These are phyloP conservation scores for Allantophomopsis lycopodina DNA, from an alignment of 2,329 filamentous ascomycete species.

Conservation along the genomic window DNA sequence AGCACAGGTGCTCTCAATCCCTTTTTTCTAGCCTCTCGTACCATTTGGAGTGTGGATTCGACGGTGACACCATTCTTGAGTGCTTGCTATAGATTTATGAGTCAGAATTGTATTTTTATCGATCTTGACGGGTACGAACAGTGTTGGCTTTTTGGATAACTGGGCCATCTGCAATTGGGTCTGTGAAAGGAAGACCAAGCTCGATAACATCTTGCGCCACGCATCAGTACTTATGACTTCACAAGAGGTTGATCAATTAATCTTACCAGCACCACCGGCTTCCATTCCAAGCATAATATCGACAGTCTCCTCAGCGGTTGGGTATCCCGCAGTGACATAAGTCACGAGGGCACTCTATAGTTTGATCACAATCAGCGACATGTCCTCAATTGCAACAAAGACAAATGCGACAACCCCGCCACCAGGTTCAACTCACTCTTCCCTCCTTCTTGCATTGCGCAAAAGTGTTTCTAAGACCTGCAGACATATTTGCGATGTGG, in stretches of 20 bases:
- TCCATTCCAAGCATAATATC: conserved; percentile 82
- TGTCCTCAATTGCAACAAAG: neutral
- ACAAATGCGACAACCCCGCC: no score
- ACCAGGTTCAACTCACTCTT: conserved; percentile 16
- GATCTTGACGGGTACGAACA: conserved; percentile 24
- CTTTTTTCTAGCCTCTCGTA: conserved; percentile 62
- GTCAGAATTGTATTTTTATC: conserved; percentile 1
- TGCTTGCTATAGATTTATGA: conserved; percentile 36
- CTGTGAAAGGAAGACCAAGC: conserved; percentile 90
- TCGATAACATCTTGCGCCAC: conserved; percentile 63
- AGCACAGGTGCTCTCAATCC: conserved; percentile 75
- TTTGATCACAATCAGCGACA: conserved; percentile 1
- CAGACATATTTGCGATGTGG: conserved; percentile 13
- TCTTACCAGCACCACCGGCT: conserved; percentile 74
- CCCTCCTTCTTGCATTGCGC: conserved; percentile 39
- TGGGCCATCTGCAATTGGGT: conserved; percentile 94
- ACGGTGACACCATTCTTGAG: conserved; percentile 83
- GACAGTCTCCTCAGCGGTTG: conserved; percentile 67
- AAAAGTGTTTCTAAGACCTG: conserved; percentile 39
- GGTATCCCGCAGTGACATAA: conserved; percentile 92
- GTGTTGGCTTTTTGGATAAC: conserved; percentile 96
- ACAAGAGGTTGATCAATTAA: no score
- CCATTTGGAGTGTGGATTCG: conserved; percentile 65
- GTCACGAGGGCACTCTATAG: conserved; percentile 59
- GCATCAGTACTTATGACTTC: neutral